phyloP scores from a whole-genome alignment of 2,329 filamentous ascomycete species.

The Pseudogymnoascus sp. region DNA sequence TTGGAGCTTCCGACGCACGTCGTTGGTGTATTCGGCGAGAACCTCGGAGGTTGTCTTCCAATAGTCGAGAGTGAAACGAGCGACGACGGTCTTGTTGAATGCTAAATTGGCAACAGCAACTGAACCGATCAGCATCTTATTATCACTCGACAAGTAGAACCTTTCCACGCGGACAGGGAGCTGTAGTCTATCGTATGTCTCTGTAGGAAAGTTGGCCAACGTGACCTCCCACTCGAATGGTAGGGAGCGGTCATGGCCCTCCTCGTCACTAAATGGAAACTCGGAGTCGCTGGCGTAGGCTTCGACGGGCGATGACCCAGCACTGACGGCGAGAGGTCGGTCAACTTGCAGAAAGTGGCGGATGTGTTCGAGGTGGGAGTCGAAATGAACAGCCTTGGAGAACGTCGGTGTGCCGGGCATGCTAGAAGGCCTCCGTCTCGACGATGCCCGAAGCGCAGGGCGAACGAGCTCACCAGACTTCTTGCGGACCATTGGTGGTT shows the following conservation, averaged over 20 bases:
- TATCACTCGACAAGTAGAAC: slow-evolving; percentile 79
- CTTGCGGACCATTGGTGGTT: slow-evolving; percentile 92
- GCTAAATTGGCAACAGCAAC: slow-evolving; percentile 80
- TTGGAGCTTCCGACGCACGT: slow-evolving; percentile 59
- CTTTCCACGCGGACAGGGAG: slow-evolving; percentile 73
- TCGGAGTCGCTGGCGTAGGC: slow-evolving; percentile 79
- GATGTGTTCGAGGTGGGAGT: slow-evolving; percentile 91
- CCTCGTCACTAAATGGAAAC: slow-evolving; percentile 67
- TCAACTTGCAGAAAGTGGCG: slow-evolving; percentile 93
- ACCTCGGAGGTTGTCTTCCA: slow-evolving; percentile 99
- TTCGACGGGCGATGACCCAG: slow-evolving; percentile 84
- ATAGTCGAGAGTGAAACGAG: slow-evolving; percentile 91
- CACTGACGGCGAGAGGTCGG: slow-evolving; percentile 89
- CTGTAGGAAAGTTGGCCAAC: slow-evolving; percentile 71
- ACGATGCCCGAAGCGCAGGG: slow-evolving; percentile 74
- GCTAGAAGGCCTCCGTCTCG: slow-evolving; percentile 75
- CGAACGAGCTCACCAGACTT: slow-evolving; percentile 96
- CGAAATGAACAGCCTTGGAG: slow-evolving; percentile 96
- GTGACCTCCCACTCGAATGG: slow-evolving; percentile 81
- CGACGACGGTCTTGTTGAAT: slow-evolving; percentile 83
- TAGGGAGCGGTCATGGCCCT: slow-evolving; percentile 33
- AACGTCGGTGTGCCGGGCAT: slow-evolving; percentile 97
- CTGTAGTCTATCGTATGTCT: slow-evolving; percentile 52
- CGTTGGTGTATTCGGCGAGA: slow-evolving; percentile 74
- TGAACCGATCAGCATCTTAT: slow-evolving; percentile 75